Base-by-base conservation (phyloP, 2,329 filamentous ascomycete genomes). In the Aspergillus japonicus region DNA sequence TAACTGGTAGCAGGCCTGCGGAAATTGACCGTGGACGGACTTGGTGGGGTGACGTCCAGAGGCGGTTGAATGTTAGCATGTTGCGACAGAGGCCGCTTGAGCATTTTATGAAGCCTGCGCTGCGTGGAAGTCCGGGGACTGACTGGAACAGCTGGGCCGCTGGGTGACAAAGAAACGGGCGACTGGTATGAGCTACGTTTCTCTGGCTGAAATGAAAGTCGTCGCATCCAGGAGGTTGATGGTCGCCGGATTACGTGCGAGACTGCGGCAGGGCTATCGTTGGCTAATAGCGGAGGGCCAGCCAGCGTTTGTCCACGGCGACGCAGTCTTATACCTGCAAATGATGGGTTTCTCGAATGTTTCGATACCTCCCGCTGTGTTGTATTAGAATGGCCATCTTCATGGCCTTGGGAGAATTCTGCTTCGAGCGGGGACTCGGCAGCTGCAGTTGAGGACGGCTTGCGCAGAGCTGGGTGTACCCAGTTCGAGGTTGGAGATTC, bases 1-100 rank as follows among this genome's bases (percentile, higher is more conserved):
- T 88, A 83, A 71, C 86, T 88, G 12, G 86, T 88, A 16, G 84
- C 85, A 50, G 86, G 86, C 60, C 86, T 80, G 58, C 82, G 81
- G 58, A 87, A 77, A 24, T 79, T 78, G 5, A 82, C 75, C 58
- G 77, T 75, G 33, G 80, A 77, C 23, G 73, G 76, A 35, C 78
- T 68, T 24, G 67, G 70, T 8, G 73, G 70, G 16, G 62, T 58
- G 31, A 64, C 67, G 16, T 64, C 51, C 51, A 69, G 66, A 12
- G 76, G 69, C 12, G 78, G 71, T 60, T 78, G 73, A 56, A 72
- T 73, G 53, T 81, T 71, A 48, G 77, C 76, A 64, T 80, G 80
- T 53, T 84, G 76, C 11, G 85, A 87, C 21, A 81, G 79, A 5
- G 83, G 80, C 47, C 86, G 82, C 73, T 88, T 89, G 56, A 88